These are phyloP conservation scores for Fomitopsis pulvina DNA, from an alignment of 768 basidiomycete species.

Conservation along the genomic window DNA sequence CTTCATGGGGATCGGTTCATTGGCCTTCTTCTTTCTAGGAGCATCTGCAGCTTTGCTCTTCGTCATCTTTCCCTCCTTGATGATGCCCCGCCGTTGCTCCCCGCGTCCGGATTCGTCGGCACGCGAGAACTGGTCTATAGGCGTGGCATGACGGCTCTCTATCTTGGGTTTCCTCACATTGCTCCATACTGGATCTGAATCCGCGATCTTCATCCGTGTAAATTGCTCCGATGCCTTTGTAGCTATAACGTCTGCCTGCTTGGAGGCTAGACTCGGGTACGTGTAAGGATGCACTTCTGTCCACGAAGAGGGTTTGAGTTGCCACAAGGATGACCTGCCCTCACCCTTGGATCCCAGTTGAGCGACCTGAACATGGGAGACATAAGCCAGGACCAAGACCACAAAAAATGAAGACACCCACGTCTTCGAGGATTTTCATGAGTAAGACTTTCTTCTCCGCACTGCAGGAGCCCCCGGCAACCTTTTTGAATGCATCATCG, in stretches of 20 bases:
- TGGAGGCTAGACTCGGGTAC: conserved; percentile 43
- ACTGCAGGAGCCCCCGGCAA: conserved; percentile 39
- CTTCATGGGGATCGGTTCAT: conserved; percentile 34
- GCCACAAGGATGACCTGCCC: conserved; percentile 38
- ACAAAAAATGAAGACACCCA: conserved; percentile 24
- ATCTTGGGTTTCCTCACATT: conserved; percentile 35
- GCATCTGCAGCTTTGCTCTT: conserved; percentile 13
- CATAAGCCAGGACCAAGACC: neutral
- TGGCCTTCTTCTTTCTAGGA: conserved; percentile 8
- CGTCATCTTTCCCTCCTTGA: conserved; percentile 22
- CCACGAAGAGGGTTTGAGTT: conserved; percentile 54
- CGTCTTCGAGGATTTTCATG: conserved; percentile 41
- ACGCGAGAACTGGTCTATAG: conserved; percentile 2
- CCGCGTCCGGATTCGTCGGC: conserved; percentile 5
- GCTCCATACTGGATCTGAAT: conserved; percentile 58
- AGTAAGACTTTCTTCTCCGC: conserved; percentile 8
- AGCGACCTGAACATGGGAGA: conserved; percentile 36
- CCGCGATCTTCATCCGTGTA: conserved; percentile 44
- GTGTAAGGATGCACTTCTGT: conserved; percentile 65
- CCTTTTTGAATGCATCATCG: conserved; percentile 27
- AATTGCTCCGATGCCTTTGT: conserved; percentile 45
- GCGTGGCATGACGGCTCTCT: neutral
- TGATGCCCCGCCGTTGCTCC: conserved; percentile 37
- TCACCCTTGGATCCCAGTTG: conserved; percentile 33
- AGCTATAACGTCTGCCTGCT: conserved; percentile 43